Evolutionary conservation across 2,329 filamentous ascomycete genomes (phyloP), one percentile per base, ranked within the genome.

Genomic region (Zymoseptoria passerinii): DNA sequence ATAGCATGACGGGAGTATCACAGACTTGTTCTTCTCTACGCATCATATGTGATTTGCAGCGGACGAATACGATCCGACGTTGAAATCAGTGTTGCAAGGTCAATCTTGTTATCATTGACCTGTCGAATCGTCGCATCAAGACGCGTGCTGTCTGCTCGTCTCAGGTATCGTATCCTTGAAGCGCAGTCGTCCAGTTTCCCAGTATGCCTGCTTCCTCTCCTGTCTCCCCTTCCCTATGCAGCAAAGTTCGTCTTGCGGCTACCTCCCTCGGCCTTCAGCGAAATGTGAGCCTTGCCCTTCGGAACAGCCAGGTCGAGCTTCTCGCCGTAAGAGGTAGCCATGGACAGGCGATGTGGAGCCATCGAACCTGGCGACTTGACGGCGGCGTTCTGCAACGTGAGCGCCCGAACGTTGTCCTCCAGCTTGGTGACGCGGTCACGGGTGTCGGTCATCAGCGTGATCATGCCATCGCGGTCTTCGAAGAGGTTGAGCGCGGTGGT

Each of bases 381-480:
- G n/a, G 52, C 44, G n/a, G n/a, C 40, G 29, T 54, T 52, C 53
- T 65, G 62, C 23, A 56, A n/a, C 10, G 66, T 65, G 35, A 69
- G 61, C 28, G 53, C 54, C 9, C 65, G 63, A 7, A 68, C 56
- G 28, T 65, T 62, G n/a, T 58, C 59, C 4, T 52, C 53, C 9
- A 67, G 50, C 16, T 61, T 58, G 10, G 48, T 48, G 52, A 65
- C 56, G 28, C 55, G 56, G 8, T 54, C 52, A 27, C 61, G 58
- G 54, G 56, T 50, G 6, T 63, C 59, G 10, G 58, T 44, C 49
- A 67, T 51, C 49, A 61, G 53, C 4, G 28, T 50, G 40, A 64
- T 18, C 44, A 66, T 59, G 16, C 59, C 62, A 44, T 67, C 66
- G 27, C 62, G 58, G 50, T 67, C 63, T 20, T 61, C 57, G 59